These are phyloP conservation scores for Pisolithus albus DNA, from an alignment of 768 basidiomycete genomes.

Conservation along the genomic window DNA sequence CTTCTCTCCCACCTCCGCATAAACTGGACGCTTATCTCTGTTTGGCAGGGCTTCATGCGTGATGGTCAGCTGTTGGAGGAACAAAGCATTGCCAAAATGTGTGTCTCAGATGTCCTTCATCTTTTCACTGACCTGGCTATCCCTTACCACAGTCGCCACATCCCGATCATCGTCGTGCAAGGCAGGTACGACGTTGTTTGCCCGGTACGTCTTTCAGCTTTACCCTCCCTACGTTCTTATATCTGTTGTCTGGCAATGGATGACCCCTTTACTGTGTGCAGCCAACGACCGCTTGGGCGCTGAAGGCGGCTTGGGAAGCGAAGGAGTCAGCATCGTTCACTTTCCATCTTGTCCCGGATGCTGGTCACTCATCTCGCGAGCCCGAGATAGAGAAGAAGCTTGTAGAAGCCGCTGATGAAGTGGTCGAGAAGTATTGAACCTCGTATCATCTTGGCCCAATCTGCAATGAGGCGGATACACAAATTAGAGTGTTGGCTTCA, in stretches of 20 bases:
- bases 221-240: not conserved
- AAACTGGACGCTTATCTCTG: constrained; percentile 3
- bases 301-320: constrained; percentile 83
- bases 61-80: constrained; percentile 81
- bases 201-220: constrained; percentile 43
- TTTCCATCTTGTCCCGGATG: constrained; percentile 72
- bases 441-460: no score
- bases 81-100: constrained; percentile 88
- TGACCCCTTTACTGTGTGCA: not conserved
- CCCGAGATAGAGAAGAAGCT: constrained; percentile 60
- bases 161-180: constrained; percentile 77
- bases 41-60: constrained; percentile 68
- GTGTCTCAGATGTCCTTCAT: constrained; percentile 12
- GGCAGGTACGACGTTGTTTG: constrained; percentile 89
- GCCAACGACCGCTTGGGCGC: constrained; percentile 73
- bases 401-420: constrained; percentile 46
- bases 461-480: no score
- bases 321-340: constrained; percentile 20
- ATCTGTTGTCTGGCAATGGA: not conserved
- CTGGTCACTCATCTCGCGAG: constrained; percentile 83
- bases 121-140: constrained; percentile 1
- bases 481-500: not conserved
- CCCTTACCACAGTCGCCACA: constrained; percentile 59
- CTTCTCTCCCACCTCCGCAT: not conserved
- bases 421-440: constrained; percentile 19